Conservation (phyloP, 768 basidiomycete species). For the Lyophyllum decastes region DNA sequence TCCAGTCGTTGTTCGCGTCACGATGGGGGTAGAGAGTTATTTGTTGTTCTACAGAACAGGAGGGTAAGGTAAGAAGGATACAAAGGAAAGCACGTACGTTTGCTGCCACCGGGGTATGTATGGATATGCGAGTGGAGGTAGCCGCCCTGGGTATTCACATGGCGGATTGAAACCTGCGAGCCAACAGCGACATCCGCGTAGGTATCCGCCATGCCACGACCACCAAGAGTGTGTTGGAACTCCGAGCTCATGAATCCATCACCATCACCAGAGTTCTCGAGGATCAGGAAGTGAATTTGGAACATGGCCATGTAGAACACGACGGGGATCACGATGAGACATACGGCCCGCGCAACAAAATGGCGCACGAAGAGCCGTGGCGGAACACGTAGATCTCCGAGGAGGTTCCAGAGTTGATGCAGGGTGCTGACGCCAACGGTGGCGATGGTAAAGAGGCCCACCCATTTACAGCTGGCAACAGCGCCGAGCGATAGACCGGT, state of each 20-base stretch:
- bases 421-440: constrained; percentile 87
- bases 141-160: constrained; percentile 97
- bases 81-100: constrained; percentile 54
- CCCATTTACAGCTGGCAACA: constrained; percentile 96
- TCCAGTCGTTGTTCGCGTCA: constrained; percentile 96
- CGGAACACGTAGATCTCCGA: constrained; percentile 83
- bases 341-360: constrained; percentile 86
- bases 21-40: constrained; percentile 98
- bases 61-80: not conserved
- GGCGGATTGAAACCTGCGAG: constrained; percentile 80
- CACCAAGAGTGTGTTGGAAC: constrained; percentile 94
- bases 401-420: constrained; percentile 82
- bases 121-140: constrained; percentile 95
- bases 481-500: constrained; percentile 91
- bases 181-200: constrained; percentile 89
- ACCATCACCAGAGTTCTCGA: constrained; percentile 91
- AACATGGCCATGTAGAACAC: constrained; percentile 98
- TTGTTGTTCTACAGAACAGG: constrained; percentile 78
- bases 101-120: constrained; percentile 86
- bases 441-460: constrained; percentile 96
- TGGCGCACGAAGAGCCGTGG: constrained; percentile 79
- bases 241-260: constrained; percentile 99
- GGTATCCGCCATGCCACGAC: constrained; percentile 90
- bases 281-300: constrained; percentile 88
- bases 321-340: constrained; percentile 83